Percentiles rank a stretch among this genome's conserved stretches.
Evolutionary conservation across 208 protist species (phyloP).

Genomic region (Trypanosoma platydactyli): DNA sequence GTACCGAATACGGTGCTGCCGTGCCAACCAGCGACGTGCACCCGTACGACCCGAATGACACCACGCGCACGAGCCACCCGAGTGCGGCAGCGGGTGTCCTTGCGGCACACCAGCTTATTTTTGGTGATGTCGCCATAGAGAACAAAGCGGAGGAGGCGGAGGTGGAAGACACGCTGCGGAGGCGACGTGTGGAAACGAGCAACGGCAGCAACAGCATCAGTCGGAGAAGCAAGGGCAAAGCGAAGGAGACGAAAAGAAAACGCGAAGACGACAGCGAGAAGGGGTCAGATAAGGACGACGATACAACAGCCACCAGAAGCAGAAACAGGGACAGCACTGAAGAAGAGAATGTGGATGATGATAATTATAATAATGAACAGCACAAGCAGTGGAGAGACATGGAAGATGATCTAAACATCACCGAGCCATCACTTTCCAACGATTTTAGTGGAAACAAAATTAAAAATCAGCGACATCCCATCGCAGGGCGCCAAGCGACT

Average conservation of each 20-base stretch:
- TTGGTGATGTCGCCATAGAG: constrained; percentile 18
- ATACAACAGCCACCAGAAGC: no score
- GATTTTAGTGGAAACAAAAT: constrained; percentile 1
- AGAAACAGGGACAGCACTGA: no score
- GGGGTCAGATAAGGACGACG: no score
- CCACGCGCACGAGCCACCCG: constrained; percentile 44
- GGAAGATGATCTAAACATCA: constrained; percentile 18
- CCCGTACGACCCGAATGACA: constrained; percentile 59
- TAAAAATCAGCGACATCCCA: constrained; percentile 1
- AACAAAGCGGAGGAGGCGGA: not conserved
- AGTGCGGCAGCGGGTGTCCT: constrained; percentile 54
- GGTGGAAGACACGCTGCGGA: not conserved
- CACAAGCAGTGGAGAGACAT: constrained; percentile 18
- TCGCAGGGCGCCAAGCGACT: not conserved
- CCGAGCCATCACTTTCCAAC: not conserved
- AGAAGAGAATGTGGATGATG: not conserved
- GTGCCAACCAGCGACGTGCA: constrained; percentile 48
- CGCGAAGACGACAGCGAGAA: constrained; percentile 4
- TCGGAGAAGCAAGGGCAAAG: constrained; percentile 23
- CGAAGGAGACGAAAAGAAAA: constrained; percentile 17
- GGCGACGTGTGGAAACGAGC: not conserved
- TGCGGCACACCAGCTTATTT: constrained; percentile 55
- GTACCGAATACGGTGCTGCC: constrained; percentile 57
- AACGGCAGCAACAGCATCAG: not conserved
- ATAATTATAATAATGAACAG: constrained; percentile 9